These are phyloP conservation scores for Begonia masoniana DNA, from an alignment of 306 rosid genomes.

Conservation along the genomic window DNA sequence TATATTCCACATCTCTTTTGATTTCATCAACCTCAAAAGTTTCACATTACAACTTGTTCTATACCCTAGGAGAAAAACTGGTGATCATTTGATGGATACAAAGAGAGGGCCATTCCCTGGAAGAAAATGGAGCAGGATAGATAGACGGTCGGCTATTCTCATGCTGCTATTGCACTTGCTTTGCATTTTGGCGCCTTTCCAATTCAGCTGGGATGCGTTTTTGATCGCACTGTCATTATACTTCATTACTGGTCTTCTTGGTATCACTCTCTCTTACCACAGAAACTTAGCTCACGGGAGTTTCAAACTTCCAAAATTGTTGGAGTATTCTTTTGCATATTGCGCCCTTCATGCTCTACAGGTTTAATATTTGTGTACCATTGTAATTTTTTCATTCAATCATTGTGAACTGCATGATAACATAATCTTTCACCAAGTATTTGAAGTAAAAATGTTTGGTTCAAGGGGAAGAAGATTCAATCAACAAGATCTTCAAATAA, in stretches of 20 bases:
- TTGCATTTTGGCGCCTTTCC: conserved; percentile 60
- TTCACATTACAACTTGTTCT: too few relatives aligned
- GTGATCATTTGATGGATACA: too few relatives aligned
- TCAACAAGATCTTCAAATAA: too few relatives aligned
- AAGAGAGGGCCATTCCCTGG: too few relatives aligned
- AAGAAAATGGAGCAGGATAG: conserved; percentile 15
- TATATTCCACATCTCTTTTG: too few relatives aligned
- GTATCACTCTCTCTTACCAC: conserved; percentile 62
- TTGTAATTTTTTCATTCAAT: neutral
- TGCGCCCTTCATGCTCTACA: conserved; percentile 68
- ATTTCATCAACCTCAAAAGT: too few relatives aligned
- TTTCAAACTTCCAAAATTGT: conserved; percentile 79
- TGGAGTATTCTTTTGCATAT: conserved; percentile 77
- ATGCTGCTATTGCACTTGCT: conserved; percentile 50
- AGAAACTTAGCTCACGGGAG: conserved; percentile 77
- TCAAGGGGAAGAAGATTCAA: too few relatives aligned
- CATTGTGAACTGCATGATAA: too few relatives aligned
- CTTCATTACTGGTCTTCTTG: conserved; percentile 53
- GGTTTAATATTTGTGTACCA: conserved; percentile 19
- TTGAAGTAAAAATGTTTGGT: too few relatives aligned
- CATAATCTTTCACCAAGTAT: too few relatives aligned
- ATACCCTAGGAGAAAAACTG: too few relatives aligned
- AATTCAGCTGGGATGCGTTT: conserved; percentile 56
- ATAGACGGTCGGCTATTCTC: conserved; percentile 36
- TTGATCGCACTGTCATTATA: conserved; percentile 39